A percentile compares a stretch with the other conserved stretches of the same genome.
phyloP scores from a whole-genome alignment of 2,329 filamentous ascomycete species.

The Fusarium pseudocircinatum region DNA sequence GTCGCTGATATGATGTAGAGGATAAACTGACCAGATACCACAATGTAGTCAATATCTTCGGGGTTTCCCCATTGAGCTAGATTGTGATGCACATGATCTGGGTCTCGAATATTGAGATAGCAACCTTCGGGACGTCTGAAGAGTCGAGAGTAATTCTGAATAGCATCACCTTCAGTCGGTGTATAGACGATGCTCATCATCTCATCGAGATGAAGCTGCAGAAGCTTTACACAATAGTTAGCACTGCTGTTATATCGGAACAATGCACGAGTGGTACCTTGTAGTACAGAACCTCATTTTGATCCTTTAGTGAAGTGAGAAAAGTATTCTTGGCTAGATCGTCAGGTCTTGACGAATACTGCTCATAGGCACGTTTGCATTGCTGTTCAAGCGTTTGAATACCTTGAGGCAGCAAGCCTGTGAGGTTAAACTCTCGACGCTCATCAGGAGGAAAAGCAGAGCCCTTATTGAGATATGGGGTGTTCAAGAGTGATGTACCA shows the following conservation, averaged over 20 bases:
- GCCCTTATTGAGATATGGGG: slow-evolving; percentile 76
- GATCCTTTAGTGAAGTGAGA: slow-evolving; percentile 83
- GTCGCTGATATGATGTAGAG: accelerated
- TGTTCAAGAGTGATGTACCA: slow-evolving; percentile 49
- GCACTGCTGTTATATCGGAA: slow-evolving; percentile 9
- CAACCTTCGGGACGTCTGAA: slow-evolving; percentile 84
- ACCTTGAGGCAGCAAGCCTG: slow-evolving; percentile 76
- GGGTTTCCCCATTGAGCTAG: slow-evolving; percentile 73
- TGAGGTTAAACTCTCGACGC: slow-evolving; percentile 73
- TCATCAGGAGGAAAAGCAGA: slow-evolving; percentile 79
- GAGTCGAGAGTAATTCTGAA: slow-evolving; percentile 81
- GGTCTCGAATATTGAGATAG: slow-evolving; percentile 78
- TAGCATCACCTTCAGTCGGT: slow-evolving; percentile 88
- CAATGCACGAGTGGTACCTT: slow-evolving; percentile 56
- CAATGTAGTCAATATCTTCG: slow-evolving; percentile 88
- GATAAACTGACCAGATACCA: slow-evolving; percentile 73
- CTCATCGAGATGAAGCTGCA: slow-evolving; percentile 81
- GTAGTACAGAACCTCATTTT: slow-evolving; percentile 86
- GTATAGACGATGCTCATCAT: slow-evolving; percentile 95
- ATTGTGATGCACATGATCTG: slow-evolving; percentile 71
- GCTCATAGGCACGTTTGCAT: slow-evolving; percentile 79
- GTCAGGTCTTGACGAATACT: slow-evolving; percentile 72
- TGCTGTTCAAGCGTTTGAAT: slow-evolving; percentile 82
- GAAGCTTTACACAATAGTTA: slow-evolving; percentile 59
- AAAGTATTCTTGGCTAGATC: slow-evolving; percentile 88